A percentile compares a stretch with the other conserved stretches of the same genome.
phyloP scores from a whole-genome alignment of 2,329 filamentous ascomycete species.

The Cladophialophora psammophila region DNA sequence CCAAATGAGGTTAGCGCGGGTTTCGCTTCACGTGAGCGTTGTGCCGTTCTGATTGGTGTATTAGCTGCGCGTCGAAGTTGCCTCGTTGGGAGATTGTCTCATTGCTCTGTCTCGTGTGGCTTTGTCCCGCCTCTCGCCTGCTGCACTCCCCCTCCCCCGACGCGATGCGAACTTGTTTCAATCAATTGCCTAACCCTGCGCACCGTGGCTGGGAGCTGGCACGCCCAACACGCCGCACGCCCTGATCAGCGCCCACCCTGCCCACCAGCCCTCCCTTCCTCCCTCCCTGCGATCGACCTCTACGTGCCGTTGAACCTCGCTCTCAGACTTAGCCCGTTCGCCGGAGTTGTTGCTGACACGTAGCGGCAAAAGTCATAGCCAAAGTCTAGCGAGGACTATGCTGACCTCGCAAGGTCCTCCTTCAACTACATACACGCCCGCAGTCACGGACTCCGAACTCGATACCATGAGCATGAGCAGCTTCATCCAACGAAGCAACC shows the following conservation, averaged over 20 bases:
- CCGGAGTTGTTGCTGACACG: slow-evolving; percentile 4
- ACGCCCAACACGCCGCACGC: slow-evolving; percentile 7
- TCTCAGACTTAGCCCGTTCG: background rate
- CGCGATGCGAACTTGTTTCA: slow-evolving; percentile 22
- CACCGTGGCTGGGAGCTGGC: slow-evolving; percentile 10
- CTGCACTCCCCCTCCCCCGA: background rate
- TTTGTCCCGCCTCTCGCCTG: slow-evolving; percentile 6
- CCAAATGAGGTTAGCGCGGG: background rate
- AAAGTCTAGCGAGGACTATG: slow-evolving; percentile 6
- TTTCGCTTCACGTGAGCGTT: slow-evolving; percentile 1
- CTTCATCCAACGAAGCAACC: background rate
- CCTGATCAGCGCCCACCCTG: background rate
- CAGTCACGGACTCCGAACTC: slow-evolving; percentile 8
- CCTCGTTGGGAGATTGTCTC: background rate
- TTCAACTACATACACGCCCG: background rate
- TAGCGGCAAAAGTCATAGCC: background rate
- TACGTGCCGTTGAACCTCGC: background rate
- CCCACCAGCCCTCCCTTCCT: background rate
- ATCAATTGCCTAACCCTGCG: background rate
- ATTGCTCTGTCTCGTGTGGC: background rate
- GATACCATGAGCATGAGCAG: background rate
- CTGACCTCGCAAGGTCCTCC: slow-evolving; percentile 14
- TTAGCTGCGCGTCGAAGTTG: slow-evolving; percentile 4
- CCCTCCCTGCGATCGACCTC: slow-evolving; percentile 5
- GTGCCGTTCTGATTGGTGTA: slow-evolving; percentile 2